A percentile compares a stretch with the other conserved stretches of the same genome.
These are phyloP conservation scores for Globisporangium yorkense DNA, from an alignment of 352 stramenopile species.

Conservation along the genomic window DNA sequence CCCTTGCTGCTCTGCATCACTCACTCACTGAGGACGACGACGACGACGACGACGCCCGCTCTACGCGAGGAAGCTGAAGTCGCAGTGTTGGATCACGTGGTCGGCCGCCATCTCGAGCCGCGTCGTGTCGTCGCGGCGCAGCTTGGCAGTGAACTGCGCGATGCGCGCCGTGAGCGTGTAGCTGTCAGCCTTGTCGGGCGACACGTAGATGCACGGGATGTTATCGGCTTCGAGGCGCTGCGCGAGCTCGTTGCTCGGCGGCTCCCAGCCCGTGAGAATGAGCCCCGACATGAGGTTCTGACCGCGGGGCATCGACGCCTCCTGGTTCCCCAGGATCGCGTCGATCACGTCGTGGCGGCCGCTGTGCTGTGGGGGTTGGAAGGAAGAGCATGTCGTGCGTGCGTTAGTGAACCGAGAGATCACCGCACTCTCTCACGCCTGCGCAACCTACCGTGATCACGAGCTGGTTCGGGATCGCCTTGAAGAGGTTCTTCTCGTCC, in stretches of 20 bases:
- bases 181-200: constrained; percentile 77
- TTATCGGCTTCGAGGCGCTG: constrained; percentile 70
- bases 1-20: neutral
- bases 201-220: constrained; percentile 86
- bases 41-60: neutral
- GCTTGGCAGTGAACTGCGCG: constrained; percentile 77
- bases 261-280: constrained; percentile 83
- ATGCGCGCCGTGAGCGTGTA: constrained; percentile 82
- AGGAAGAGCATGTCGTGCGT: neutral
- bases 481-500: constrained; percentile 74
- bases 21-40: neutral
- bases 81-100: constrained; percentile 76
- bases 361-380: constrained; percentile 42
- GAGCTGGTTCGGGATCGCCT: constrained; percentile 80
- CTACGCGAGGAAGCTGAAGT: constrained; percentile 68
- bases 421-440: neutral
- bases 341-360: constrained; percentile 80
- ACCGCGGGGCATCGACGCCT: constrained; percentile 56
- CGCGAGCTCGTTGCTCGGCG: constrained; percentile 57
- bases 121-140: constrained; percentile 65
- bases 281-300: constrained; percentile 67
- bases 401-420: neutral
- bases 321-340: constrained; percentile 81
- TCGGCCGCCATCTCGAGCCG: constrained; percentile 74
- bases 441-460: constrained; percentile 63